Conservation (phyloP, 495 filamentous ascomycete species). For the Ramalina peruviana region DNA sequence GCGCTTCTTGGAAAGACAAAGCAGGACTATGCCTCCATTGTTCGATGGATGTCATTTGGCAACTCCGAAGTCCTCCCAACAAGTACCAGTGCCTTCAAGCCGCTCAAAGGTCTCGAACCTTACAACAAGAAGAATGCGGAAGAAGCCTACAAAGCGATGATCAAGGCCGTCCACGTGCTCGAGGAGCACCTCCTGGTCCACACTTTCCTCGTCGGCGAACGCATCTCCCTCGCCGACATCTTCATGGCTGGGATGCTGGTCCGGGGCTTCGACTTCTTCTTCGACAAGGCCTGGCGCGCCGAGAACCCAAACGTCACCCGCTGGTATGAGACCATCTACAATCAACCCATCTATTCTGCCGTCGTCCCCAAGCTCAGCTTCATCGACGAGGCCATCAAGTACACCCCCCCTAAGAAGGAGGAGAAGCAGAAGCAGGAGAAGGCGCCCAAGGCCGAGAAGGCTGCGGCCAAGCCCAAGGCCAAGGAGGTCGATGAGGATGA, state of each 20-base stretch:
- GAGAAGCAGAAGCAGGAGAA: slow-evolving; percentile 53
- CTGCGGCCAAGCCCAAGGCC: slow-evolving; percentile 16
- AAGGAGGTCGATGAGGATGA: slow-evolving; percentile 43
- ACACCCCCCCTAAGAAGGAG: slow-evolving; percentile 82
- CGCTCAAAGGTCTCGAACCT: slow-evolving; percentile 61
- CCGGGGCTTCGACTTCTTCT: slow-evolving; percentile 75
- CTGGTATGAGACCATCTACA: slow-evolving; percentile 89
- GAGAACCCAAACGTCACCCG: slow-evolving; percentile 73
- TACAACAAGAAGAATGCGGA: slow-evolving; percentile 99
- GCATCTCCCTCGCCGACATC: slow-evolving; percentile 89
- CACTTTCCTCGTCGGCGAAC: slow-evolving; percentile 96
- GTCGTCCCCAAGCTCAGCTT: slow-evolving; percentile 59
- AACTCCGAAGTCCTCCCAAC: slow-evolving; percentile 68
- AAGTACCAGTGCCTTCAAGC: slow-evolving; percentile 77
- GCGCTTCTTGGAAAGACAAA: slow-evolving; percentile 98
- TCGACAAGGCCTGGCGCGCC: slow-evolving; percentile 75
- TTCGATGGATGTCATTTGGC: slow-evolving; percentile 90
- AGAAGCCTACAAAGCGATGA: slow-evolving; percentile 50
- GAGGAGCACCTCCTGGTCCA: slow-evolving; percentile 81
- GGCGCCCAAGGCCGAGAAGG: slow-evolving; percentile 38
- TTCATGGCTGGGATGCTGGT: slow-evolving; percentile 64
- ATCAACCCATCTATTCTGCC: slow-evolving; percentile 76
- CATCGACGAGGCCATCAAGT: slow-evolving; percentile 75
- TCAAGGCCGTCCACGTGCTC: slow-evolving; percentile 52
- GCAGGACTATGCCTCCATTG: slow-evolving; percentile 97